These are phyloP conservation scores for Atkinsonella hypoxylon DNA, from an alignment of 2,329 filamentous ascomycete species.

Conservation along the genomic window DNA sequence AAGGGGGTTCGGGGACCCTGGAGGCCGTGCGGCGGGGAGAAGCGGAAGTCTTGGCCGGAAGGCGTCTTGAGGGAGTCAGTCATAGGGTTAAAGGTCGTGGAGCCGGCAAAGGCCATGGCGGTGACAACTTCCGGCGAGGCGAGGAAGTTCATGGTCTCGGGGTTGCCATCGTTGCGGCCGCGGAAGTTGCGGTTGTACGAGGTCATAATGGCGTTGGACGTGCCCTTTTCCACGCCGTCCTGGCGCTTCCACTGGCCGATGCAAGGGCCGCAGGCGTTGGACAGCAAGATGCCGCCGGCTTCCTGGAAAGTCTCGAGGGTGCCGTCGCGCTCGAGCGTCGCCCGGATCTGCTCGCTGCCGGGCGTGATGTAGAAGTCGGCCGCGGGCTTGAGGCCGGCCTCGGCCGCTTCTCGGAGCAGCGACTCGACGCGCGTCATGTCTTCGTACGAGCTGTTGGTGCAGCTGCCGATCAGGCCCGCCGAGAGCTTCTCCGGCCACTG, in stretches of 20 bases:
- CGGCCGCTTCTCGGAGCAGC: constrained; percentile 79
- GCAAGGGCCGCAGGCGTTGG: constrained; percentile 89
- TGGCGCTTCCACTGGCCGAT: constrained; percentile 94
- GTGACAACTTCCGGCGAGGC: constrained; percentile 95
- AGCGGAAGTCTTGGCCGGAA: constrained; percentile 72
- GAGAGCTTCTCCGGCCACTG: constrained; percentile 86
- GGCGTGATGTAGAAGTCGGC: constrained; percentile 93
- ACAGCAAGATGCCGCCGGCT: constrained; percentile 79
- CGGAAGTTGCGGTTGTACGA: constrained; percentile 99
- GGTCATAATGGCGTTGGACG: constrained; percentile 85
- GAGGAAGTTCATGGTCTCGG: constrained; percentile 96
- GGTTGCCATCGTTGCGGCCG: constrained; percentile 92
- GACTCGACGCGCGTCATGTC: constrained; percentile 96
- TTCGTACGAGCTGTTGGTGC: constrained; percentile 97
- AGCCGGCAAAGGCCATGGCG: constrained; percentile 85
- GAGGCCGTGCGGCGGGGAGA: constrained; percentile 63
- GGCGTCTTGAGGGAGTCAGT: constrained; percentile 75
- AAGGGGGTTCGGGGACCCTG: constrained; percentile 55
- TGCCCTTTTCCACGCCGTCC: constrained; percentile 73
- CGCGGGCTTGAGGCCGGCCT: constrained; percentile 81
- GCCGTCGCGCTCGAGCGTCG: constrained; percentile 80
- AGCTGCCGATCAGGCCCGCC: constrained; percentile 90
- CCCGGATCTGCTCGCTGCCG: constrained; percentile 91
- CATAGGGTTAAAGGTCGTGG: constrained; percentile 91
- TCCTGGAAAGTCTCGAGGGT: constrained; percentile 76